Evolutionary conservation across 75 land plant genomes (phyloP).

Genomic region (Picea glauca): DNA sequence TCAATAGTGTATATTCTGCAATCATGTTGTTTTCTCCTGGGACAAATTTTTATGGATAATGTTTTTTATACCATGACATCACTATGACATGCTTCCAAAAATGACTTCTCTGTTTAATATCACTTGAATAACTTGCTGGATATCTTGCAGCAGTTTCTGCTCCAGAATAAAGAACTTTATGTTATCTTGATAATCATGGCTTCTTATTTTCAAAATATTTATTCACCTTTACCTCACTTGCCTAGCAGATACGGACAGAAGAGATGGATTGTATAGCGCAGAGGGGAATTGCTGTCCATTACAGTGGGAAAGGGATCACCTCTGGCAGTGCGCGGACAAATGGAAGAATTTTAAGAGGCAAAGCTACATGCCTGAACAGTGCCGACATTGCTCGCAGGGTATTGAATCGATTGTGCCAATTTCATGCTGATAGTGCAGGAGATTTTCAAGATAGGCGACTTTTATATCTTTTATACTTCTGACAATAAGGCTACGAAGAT

Average conservation of each 20-base stretch:
- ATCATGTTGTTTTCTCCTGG: background rate
- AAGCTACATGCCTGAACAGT: constrained; percentile 46
- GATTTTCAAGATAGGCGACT: background rate
- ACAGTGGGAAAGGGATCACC: constrained; percentile 63
- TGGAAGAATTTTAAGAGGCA: constrained; percentile 44
- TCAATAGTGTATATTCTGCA: background rate
- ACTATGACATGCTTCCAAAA: background rate
- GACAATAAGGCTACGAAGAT: background rate
- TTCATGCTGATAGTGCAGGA: constrained; percentile 7
- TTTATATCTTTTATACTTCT: constrained; percentile 1
- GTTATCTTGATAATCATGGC: background rate
- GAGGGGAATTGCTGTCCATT: constrained; percentile 95
- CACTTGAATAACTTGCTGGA: background rate
- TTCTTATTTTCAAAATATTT: background rate
- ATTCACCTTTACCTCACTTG: background rate
- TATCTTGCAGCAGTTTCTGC: background rate
- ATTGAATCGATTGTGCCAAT: constrained; percentile 12
- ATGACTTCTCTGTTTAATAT: background rate
- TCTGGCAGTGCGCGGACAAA: constrained; percentile 23
- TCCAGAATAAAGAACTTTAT: background rate
- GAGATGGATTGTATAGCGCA: constrained; percentile 94
- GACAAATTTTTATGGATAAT: background rate
- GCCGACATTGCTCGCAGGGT: constrained; percentile 93
- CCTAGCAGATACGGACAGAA: constrained; percentile 85
- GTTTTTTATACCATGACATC: background rate